Percentiles rank a stretch among this genome's conserved stretches.
These are phyloP conservation scores for Coprinopsis marcescibilis DNA, from an alignment of 768 basidiomycete species.

Conservation along the genomic window DNA sequence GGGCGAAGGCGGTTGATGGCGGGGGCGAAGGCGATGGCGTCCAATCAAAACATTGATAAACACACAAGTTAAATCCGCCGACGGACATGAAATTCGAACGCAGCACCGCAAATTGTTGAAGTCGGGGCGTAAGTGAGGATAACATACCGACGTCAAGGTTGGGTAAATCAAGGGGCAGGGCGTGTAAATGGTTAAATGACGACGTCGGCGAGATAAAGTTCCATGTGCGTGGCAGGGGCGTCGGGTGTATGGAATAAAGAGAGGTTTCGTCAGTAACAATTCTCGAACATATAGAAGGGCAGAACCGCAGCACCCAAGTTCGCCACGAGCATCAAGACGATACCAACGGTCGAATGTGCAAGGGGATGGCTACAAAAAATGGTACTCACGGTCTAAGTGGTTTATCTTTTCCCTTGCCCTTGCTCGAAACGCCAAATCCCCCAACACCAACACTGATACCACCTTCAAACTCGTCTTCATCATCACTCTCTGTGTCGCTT, in stretches of 20 bases:
- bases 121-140: not conserved
- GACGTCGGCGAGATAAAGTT: not conserved
- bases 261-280: not conserved
- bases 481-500: conserved; percentile 36
- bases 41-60: not conserved
- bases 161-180: not conserved
- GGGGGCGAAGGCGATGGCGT: no score
- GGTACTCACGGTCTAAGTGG: conserved; percentile 33
- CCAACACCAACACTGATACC: conserved; percentile 44
- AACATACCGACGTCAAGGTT: not conserved
- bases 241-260: not conserved
- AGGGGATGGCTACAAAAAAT: conserved; percentile 3
- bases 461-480: conserved; percentile 29
- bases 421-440: conserved; percentile 35
- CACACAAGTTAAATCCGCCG: no score
- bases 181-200: not conserved
- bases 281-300: not conserved
- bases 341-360: no score
- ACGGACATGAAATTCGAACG: not conserved
- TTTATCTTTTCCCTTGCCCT: conserved; percentile 24
- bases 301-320: not conserved
- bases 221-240: not conserved
- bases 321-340: no score
- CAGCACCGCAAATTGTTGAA: not conserved
- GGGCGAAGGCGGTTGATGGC: no score